Base-by-base conservation (phyloP, 2,329 filamentous ascomycete species). In the Penicillium paneum region DNA sequence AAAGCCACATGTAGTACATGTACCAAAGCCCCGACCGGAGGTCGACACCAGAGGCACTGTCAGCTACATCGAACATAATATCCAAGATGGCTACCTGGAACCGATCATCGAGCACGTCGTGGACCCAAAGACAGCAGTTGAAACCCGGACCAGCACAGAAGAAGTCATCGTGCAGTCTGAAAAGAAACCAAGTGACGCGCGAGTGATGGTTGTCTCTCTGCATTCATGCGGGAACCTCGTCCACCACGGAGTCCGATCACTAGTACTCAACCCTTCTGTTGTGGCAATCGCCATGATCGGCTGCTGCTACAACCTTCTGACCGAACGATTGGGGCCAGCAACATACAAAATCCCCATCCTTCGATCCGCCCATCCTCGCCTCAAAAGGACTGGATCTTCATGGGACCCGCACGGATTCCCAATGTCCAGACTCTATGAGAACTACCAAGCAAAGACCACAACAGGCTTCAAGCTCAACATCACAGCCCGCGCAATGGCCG, bases 201-300 rank as follows among this genome's bases (percentile, higher is more conserved):
- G 59, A 31, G 78, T 95, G 35, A 91, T 97, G 87, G 89, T 93
- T 15, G 87, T 97, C 29, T 97, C 94, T 0, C 90, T 99, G 17
- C 94, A 99, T 72, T 97, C 93, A 0, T 99, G 94, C 69, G 94
- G 94, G 28, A 97, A 99, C 64, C 84, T 99, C n/a, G 89, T 95
- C 0, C 94, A 99, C 72, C 92, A 95, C 69, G 94, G 90, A 10
- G 87, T 99, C 54, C 86, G 90, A 13, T 95, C 93, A 0, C 82
- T 99, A 19, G 75, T 92, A 1, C 76, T 95, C 54, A 97, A 97
- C 68, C 87, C 89, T 0, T 83, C 86, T 5, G 92, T 97, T 52
- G 84, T 85, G 31, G 91, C 91, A n/a, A 88, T 97, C 21, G 93
- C 93, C 54, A 92, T 99, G 69, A 91, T 99, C 56, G 94, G 94